These are phyloP conservation scores for Rubroshorea leprosula DNA, from an alignment of 345 rosid genomes.

Conservation along the genomic window DNA sequence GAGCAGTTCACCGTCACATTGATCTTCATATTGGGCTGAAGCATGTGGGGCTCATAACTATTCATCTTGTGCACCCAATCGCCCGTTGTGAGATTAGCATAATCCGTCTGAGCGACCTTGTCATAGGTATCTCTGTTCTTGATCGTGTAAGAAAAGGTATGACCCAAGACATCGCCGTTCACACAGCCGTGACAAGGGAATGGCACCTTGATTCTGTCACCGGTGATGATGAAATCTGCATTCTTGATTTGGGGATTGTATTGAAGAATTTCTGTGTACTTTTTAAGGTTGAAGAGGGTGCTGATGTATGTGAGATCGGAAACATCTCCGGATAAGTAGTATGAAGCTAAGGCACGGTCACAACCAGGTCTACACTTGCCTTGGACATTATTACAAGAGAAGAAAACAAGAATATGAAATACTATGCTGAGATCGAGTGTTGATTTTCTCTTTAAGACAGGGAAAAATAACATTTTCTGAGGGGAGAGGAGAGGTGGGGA, in stretches of 20 bases:
- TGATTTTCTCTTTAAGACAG: neutral
- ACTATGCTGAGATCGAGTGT: neutral
- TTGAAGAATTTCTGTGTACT: constrained; percentile 21
- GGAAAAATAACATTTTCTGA: neutral
- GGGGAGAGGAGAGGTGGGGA: neutral
- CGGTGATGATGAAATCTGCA: constrained; percentile 9
- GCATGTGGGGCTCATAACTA: too few species aligned
- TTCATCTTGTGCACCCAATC: constrained; percentile 35
- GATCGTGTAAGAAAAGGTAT: constrained; percentile 28
- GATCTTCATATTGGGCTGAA: constrained; percentile 22
- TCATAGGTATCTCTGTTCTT: constrained; percentile 22
- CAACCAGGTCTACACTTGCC: constrained; percentile 32
- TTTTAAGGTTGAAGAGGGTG: constrained; percentile 12
- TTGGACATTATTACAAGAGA: too few species aligned
- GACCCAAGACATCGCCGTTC: constrained; percentile 40
- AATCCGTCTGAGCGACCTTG: constrained; percentile 13
- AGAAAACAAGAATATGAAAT: too few species aligned
- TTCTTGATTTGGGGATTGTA: constrained; percentile 29
- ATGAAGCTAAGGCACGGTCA: constrained; percentile 30
- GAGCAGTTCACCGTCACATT: constrained; percentile 51
- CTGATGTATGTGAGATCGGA: constrained; percentile 32
- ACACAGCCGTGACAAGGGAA: constrained; percentile 38
- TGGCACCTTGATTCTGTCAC: constrained; percentile 26
- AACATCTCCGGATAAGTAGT: constrained; percentile 26
- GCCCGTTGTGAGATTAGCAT: constrained; percentile 33